Base-by-base conservation (phyloP, 306 rosid genomes). In the Sicyos baderoa region DNA sequence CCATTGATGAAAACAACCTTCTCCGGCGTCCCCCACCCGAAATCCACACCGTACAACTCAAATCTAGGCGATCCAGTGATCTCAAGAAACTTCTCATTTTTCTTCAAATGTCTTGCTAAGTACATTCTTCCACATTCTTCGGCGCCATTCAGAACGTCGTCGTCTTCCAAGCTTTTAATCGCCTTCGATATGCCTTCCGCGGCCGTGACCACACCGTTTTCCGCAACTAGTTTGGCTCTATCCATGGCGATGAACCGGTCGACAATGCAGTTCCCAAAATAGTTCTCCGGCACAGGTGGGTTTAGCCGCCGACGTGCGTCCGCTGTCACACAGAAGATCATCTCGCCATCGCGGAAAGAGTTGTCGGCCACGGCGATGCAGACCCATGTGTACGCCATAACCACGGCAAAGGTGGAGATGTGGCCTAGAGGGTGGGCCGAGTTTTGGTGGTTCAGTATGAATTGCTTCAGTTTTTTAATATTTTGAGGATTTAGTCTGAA, bases 1-100 rank as follows among this genome's bases (percentile, higher is more conserved):
- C 12, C 25, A 9, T 69, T 54, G 9, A 77, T 77, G 9, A 77
- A 63, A 35, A 79, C 27, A 0, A 74, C 40, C 64, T 76, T 85
- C 62, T 7, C 65, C 0, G 83, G 86, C 45, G 21, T 78, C 50
- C 85, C 86, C 89, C 84, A 80, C 8, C 86, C 85, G 55, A 80
- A 85, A 52, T 80, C 84, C 69, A 52, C 27, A 29, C 65, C 18
- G 22, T 81, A 74, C 52, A 78, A 14, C 64, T 48, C 78, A 61
- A 82, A 73, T 35, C 72, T 19, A 6, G 73, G 79, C 1, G 86
- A 85, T 9, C 82, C 79, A 0, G 76, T 72, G 6, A 12, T 59
- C 13, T 44, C 3, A 29, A 59, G 4, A 44, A 7, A 4, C 45
- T 29, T 59, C 6, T 2, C 4, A 16, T 27, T 4, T 6, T 3